phyloP scores from a whole-genome alignment of 2,329 filamentous ascomycete species.

The Venturia pyrina region DNA sequence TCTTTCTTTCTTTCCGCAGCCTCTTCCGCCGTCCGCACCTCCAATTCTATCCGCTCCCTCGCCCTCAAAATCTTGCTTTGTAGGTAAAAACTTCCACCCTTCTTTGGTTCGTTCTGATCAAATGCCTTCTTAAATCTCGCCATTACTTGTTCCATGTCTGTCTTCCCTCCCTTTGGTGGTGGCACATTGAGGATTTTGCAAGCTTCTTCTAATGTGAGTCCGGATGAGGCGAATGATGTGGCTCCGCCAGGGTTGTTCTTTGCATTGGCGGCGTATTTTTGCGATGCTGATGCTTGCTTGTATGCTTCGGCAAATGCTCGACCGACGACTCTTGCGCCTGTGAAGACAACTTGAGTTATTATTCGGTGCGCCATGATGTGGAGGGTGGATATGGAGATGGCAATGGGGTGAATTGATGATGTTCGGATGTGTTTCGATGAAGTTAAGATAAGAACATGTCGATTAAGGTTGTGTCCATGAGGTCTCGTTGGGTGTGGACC shows the following conservation, averaged over 20 bases:
- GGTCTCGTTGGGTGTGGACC: no score
- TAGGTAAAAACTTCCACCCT: conserved; percentile 94
- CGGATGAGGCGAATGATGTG: conserved; percentile 51
- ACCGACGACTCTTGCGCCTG: conserved; percentile 82
- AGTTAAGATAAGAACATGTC: neutral
- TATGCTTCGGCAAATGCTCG: conserved; percentile 91
- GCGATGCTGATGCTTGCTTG: conserved; percentile 83
- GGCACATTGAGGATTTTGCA: conserved; percentile 96
- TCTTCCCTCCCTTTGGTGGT: conserved; percentile 67
- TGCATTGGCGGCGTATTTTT: conserved; percentile 67
- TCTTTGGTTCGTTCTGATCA: conserved; percentile 87
- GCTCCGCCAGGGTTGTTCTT: conserved; percentile 46
- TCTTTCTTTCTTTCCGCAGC: conserved; percentile 67
- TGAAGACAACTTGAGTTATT: conserved; percentile 85
- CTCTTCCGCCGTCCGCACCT: conserved; percentile 63
- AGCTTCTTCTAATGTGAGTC: conserved; percentile 89
- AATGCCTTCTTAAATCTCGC: conserved; percentile 90
- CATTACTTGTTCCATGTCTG: conserved; percentile 69
- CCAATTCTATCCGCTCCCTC: conserved; percentile 82
- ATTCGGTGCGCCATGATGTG: conserved; percentile 72
- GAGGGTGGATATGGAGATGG: neutral
- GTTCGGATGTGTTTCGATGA: neutral
- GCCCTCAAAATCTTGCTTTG: conserved; percentile 94
- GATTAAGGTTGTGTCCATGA: no score
- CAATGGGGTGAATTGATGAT: neutral